These are phyloP conservation scores for Cladosporium halotolerans DNA, from an alignment of 2,329 filamentous ascomycete genomes.

Conservation along the genomic window DNA sequence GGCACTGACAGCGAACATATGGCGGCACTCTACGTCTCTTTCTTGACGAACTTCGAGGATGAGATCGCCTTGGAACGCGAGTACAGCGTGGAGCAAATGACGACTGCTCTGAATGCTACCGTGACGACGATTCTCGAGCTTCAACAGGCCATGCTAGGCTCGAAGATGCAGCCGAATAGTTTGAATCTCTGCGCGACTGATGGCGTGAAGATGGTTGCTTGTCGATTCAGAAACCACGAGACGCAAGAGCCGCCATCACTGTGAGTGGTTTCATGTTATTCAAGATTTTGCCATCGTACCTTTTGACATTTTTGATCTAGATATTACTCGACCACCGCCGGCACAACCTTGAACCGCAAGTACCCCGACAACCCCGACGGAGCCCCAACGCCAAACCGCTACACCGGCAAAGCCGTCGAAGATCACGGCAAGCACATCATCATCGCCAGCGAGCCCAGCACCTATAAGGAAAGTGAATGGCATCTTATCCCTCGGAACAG, in stretches of 20 bases:
- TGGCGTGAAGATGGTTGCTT: conserved; percentile 44
- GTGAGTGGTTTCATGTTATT: not conserved
- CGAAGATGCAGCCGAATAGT: conserved; percentile 40
- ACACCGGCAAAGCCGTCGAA: conserved; percentile 30
- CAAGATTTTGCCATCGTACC: not conserved
- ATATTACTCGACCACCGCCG: conserved; percentile 35
- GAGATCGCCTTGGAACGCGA: conserved; percentile 28
- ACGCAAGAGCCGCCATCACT: conserved; percentile 47
- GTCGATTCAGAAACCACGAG: conserved; percentile 48
- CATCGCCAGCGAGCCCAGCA: conserved; percentile 49
- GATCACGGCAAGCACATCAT: conserved; percentile 48
- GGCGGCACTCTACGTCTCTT: conserved; percentile 45
- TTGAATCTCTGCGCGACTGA: conserved; percentile 50
- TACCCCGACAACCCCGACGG: conserved; percentile 45
- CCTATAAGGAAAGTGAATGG: conserved; percentile 48
- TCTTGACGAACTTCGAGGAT: conserved; percentile 31
- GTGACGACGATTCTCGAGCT: conserved; percentile 41
- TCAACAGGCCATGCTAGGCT: conserved; percentile 39
- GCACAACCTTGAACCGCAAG: conserved; percentile 48
- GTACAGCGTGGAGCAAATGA: conserved; percentile 40
- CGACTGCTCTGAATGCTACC: conserved; percentile 36
- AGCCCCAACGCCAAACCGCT: conserved; percentile 27
- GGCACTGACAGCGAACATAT: conserved; percentile 48
- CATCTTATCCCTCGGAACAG: conserved; percentile 45
- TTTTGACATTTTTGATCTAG: not conserved